phyloP scores from a whole-genome alignment of 768 basidiomycete genomes.

The Lactarius indigo region DNA sequence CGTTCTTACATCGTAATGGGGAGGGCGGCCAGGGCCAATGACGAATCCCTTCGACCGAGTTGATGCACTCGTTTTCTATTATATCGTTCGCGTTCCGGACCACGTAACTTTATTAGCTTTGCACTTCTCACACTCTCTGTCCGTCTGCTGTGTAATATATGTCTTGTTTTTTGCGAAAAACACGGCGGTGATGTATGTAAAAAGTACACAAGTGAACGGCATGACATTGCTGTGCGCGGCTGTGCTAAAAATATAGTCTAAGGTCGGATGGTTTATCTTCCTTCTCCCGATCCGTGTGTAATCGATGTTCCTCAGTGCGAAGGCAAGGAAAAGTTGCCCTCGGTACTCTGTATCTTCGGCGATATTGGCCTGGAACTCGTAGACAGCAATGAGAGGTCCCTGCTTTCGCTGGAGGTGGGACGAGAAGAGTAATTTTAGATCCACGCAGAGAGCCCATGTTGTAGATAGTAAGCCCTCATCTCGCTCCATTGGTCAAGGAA shows the following conservation, averaged over 20 bases:
- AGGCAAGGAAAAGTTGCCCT: conserved; percentile 51
- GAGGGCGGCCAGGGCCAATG: conserved; percentile 19
- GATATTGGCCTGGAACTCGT: conserved; percentile 82
- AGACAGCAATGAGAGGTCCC: conserved; percentile 79
- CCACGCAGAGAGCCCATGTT: neutral
- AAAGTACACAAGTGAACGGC: neutral
- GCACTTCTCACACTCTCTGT: neutral
- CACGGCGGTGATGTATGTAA: neutral
- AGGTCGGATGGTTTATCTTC: too few species aligned
- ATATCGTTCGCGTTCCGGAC: neutral
- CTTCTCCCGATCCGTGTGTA: too few species aligned
- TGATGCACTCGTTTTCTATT: neutral
- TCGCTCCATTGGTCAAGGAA: conserved; percentile 80
- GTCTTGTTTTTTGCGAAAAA: neutral
- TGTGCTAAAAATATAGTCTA: too few species aligned
- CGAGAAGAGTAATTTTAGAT: neutral
- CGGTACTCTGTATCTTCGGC: conserved; percentile 85
- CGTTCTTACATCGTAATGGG: conserved; percentile 23
- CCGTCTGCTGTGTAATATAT: neutral
- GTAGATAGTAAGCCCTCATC: conserved; percentile 40
- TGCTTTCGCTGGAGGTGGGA: conserved; percentile 57
- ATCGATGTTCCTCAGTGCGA: conserved; percentile 30
- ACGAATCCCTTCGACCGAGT: neutral
- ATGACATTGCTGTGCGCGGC: too few species aligned
- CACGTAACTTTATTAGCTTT: conserved; percentile 1